These are phyloP conservation scores for Microthlaspi erraticum DNA, from an alignment of 345 rosid genomes.

Conservation along the genomic window DNA sequence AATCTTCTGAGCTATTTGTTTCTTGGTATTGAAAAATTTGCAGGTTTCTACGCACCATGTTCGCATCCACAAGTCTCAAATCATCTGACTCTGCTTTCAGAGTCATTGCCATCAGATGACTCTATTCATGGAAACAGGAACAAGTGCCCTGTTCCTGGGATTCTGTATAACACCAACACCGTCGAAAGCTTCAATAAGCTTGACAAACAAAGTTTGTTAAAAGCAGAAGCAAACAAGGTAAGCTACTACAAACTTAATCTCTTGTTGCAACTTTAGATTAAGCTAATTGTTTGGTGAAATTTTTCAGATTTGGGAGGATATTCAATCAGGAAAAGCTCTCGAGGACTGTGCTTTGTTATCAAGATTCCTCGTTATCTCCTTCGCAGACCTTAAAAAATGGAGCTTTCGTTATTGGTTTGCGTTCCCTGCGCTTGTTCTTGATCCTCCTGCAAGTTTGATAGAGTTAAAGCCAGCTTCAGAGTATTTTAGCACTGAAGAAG, in stretches of 20 bases:
- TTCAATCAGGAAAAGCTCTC: conserved; percentile 74
- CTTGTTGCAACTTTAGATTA: neutral
- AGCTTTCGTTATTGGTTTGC: conserved; percentile 90
- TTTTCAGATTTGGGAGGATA: conserved; percentile 89
- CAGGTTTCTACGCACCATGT: conserved; percentile 75
- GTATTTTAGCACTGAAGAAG: conserved; percentile 77
- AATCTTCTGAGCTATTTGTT: conserved; percentile 1
- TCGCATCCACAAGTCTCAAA: conserved; percentile 79
- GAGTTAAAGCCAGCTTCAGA: conserved; percentile 77
- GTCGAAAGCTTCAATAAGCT: conserved; percentile 68
- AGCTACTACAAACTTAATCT: neutral
- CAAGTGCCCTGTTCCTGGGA: conserved; percentile 80
- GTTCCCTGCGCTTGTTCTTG: conserved; percentile 83
- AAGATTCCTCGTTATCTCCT: conserved; percentile 86
- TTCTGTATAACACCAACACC: conserved; percentile 80
- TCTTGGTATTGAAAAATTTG: conserved; percentile 23
- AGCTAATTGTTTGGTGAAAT: conserved; percentile 11
- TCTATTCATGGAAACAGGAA: conserved; percentile 64
- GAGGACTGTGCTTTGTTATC: conserved; percentile 68
- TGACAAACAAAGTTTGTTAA: conserved; percentile 67
- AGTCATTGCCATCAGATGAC: conserved; percentile 63
- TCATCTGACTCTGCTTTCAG: conserved; percentile 69
- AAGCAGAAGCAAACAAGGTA: conserved; percentile 78
- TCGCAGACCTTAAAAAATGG: conserved; percentile 90
- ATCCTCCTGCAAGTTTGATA: conserved; percentile 77